Conservation (phyloP, 176 grass and related monocot species). For the Phyllostachys edulis region DNA sequence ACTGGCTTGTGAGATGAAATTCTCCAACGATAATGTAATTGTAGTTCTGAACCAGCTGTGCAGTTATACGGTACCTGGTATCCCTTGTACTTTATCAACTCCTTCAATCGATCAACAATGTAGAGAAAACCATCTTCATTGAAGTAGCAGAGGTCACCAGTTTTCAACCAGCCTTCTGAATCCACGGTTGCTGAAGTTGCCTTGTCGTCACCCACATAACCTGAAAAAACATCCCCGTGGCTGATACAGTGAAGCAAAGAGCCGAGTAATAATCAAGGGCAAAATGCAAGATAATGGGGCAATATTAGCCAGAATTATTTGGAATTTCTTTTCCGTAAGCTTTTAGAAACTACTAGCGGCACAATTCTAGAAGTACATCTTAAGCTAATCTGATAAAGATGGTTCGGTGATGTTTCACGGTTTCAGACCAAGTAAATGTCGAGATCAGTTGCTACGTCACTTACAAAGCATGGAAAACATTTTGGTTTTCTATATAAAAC, state of each 20-base stretch:
- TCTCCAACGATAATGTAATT: neutral
- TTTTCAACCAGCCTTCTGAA: slow-evolving; percentile 67
- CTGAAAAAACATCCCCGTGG: slow-evolving; percentile 18
- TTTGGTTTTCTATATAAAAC: slow-evolving; percentile 8
- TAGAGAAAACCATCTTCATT: slow-evolving; percentile 65
- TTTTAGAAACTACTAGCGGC: neutral
- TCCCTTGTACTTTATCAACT: slow-evolving; percentile 79
- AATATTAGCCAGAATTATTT: neutral
- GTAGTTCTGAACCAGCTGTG: neutral
- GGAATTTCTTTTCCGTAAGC: neutral
- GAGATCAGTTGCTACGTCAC: slow-evolving; percentile 12
- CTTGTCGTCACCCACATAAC: slow-evolving; percentile 54
- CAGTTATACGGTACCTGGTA: slow-evolving; percentile 48
- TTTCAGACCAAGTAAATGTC: neutral
- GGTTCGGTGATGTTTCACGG: neutral
- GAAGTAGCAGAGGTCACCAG: slow-evolving; percentile 73
- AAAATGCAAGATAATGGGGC: neutral
- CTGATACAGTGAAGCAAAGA: neutral
- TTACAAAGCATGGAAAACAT: neutral
- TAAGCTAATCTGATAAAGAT: neutral
- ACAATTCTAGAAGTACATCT: neutral
- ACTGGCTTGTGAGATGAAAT: neutral
- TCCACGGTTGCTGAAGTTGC: slow-evolving; percentile 51
- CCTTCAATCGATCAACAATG: slow-evolving; percentile 71
- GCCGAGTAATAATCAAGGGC: neutral